A percentile compares a stretch with the other conserved stretches of the same genome.
phyloP scores from a whole-genome alignment of 2,329 filamentous ascomycete genomes.

The Ophiostoma perfectum region DNA sequence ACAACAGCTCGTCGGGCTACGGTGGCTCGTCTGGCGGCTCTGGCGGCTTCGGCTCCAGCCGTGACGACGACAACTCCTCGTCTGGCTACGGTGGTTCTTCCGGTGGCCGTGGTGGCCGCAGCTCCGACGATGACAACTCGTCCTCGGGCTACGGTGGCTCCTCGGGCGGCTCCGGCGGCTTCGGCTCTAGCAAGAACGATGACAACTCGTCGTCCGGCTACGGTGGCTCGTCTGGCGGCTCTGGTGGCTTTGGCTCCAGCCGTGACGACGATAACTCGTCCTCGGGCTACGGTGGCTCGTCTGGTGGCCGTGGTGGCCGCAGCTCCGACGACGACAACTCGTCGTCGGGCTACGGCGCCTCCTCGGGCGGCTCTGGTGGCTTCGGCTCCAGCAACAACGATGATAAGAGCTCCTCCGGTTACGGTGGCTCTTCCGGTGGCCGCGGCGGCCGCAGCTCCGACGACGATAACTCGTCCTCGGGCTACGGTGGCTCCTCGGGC shows the following conservation, averaged over 20 bases:
- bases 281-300: slow-evolving; percentile 28
- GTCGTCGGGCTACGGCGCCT: background rate
- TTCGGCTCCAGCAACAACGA: slow-evolving; percentile 6
- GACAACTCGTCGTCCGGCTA: slow-evolving; percentile 19
- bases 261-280: slow-evolving; percentile 35
- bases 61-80: slow-evolving; percentile 35
- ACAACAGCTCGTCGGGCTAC: slow-evolving; percentile 18
- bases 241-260: background rate
- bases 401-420: slow-evolving; percentile 16
- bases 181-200: background rate
- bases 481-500: slow-evolving; percentile 25
- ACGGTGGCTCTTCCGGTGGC: slow-evolving; percentile 27
- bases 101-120: slow-evolving; percentile 24
- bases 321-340: slow-evolving; percentile 1
- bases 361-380: slow-evolving; percentile 22
- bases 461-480: slow-evolving; percentile 26
- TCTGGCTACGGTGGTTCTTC: slow-evolving; percentile 27
- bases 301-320: slow-evolving; percentile 23
- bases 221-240: slow-evolving; percentile 23
- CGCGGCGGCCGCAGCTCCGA: slow-evolving; percentile 12
- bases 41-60: slow-evolving; percentile 2
- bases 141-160: background rate
- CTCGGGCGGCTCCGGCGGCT: slow-evolving; percentile 22
- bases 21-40: background rate
- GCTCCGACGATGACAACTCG: background rate